phyloP scores from a whole-genome alignment of 169 alveolate genomes.

The Plasmodium sp. region DNA sequence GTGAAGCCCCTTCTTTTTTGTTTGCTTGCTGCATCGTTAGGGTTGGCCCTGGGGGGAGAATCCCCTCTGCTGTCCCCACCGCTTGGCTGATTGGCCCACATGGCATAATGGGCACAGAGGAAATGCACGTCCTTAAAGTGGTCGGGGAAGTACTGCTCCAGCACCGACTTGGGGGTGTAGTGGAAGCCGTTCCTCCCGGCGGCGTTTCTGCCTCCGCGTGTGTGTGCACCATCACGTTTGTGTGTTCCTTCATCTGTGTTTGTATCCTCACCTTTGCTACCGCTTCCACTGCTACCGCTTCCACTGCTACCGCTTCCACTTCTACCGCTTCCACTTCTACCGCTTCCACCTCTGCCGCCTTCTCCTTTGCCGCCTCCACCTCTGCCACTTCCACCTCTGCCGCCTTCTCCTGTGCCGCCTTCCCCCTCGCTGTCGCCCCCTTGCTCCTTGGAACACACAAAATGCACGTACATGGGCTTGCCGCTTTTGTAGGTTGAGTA shows the following conservation, averaged over 20 bases:
- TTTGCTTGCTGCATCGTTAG: not conserved
- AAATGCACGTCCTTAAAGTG: conserved; percentile 28
- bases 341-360: too few relatives aligned
- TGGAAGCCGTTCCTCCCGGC: not conserved
- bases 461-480: conserved; percentile 31
- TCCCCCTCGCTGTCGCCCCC: not conserved
- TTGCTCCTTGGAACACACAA: conserved; percentile 16
- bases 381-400: too few relatives aligned
- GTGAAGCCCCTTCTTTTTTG: not conserved
- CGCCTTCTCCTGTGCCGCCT: not conserved
- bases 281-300: too few relatives aligned
- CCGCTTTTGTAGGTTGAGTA: not conserved
- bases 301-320: too few relatives aligned
- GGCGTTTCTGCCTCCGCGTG: not conserved
- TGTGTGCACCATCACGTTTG: too few relatives aligned
- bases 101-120: conserved; percentile 43
- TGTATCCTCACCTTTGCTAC: too few relatives aligned
- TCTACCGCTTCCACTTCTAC: too few relatives aligned
- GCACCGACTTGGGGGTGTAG: conserved; percentile 40
- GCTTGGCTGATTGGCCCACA: not conserved
- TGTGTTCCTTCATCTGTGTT: too few relatives aligned
- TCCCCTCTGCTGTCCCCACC: not conserved
- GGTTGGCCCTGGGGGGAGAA: not conserved
- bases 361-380: too few relatives aligned
- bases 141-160: conserved; percentile 46